phyloP scores from a whole-genome alignment of 352 stramenopile genomes.

The Aphanomyces euteiches region DNA sequence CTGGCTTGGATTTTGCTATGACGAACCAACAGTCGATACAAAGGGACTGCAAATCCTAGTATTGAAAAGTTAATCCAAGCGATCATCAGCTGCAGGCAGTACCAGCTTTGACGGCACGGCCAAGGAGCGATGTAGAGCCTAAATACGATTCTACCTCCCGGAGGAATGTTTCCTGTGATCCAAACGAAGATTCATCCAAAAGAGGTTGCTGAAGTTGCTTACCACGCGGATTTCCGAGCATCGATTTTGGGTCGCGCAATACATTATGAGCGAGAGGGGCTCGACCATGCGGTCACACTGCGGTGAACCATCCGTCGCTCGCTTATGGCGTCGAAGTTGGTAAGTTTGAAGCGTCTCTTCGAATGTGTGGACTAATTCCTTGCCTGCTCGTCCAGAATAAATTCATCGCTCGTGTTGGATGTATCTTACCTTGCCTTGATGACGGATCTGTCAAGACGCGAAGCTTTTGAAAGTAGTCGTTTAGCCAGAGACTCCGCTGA shows the following conservation, averaged over 20 bases:
- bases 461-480: slow-evolving; percentile 74
- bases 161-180: slow-evolving; percentile 51
- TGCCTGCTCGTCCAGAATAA: slow-evolving; percentile 37
- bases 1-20: slow-evolving; percentile 3
- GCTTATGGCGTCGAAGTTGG: slow-evolving; percentile 21
- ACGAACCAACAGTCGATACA: slow-evolving; percentile 24
- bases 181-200: no score
- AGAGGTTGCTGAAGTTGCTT: background rate
- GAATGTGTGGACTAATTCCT: slow-evolving; percentile 52
- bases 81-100: slow-evolving; percentile 1
- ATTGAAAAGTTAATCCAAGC: background rate
- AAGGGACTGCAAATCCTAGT: slow-evolving; percentile 7
- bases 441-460: slow-evolving; percentile 60
- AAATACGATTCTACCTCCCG: slow-evolving; percentile 53
- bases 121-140: slow-evolving; percentile 43
- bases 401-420: background rate
- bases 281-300: slow-evolving; percentile 52
- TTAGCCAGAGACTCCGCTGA: slow-evolving; percentile 76
- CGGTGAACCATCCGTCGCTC: slow-evolving; percentile 47
- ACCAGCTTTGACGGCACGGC: slow-evolving; percentile 52
- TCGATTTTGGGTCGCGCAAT: slow-evolving; percentile 50
- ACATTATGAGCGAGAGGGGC: slow-evolving; percentile 61
- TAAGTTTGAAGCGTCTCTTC: slow-evolving; percentile 33
- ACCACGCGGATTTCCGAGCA: slow-evolving; percentile 63
- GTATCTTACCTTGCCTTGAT: slow-evolving; percentile 45